Base-by-base conservation (phyloP, 164 flowering plant species). In the Nymphaea colorata region DNA sequence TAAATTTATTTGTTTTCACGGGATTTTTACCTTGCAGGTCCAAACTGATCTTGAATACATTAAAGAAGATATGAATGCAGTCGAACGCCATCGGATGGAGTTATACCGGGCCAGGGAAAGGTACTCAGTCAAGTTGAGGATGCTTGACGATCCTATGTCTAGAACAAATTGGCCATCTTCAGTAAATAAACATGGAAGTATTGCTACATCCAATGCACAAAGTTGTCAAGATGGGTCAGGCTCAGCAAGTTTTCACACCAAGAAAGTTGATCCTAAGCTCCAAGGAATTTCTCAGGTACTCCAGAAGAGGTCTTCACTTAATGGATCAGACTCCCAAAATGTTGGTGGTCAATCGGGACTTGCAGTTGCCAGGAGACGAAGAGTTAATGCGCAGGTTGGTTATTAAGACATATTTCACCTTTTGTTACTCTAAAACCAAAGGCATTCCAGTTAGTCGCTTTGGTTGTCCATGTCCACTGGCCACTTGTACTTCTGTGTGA, bases 11-110 rank as follows among this genome's bases (percentile, higher is more conserved):
- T 25, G 36, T 25, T 25, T 25, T 25, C 36, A 25, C 36, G 36
- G 36, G 36, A 25, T 25, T 25, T 47, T 16, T 68, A 43, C 59
- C 62, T 68, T 77, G 57, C 66, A 95, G 99, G 80, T 87, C 53
- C 91, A 89, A 85, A 76, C 70, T 71, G 97, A 95, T 80, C 92
- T 95, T 65, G 90, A 85, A 69, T 92, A 79, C 73, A 84, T 95
- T 66, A 90, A 87, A 66, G 97, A 92, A 74, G 98, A 95, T 68
- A 73, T 92, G 69, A 80, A 67, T 76, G 75, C 84, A 55, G 97
- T 92, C 41, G 98, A 95, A 81, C 86, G 83, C 69, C 89, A 81
- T 72, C 82, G 89, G 79, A 81, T 83, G 73, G 94, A 92, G 44
- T 76, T 92, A 70, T 84, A 75, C 61, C 86, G 85, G 36, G 79